Evolutionary conservation across 495 filamentous ascomycete species (phyloP), one percentile per base, ranked within the genome.

Genomic region (Penicillium ucsense): DNA sequence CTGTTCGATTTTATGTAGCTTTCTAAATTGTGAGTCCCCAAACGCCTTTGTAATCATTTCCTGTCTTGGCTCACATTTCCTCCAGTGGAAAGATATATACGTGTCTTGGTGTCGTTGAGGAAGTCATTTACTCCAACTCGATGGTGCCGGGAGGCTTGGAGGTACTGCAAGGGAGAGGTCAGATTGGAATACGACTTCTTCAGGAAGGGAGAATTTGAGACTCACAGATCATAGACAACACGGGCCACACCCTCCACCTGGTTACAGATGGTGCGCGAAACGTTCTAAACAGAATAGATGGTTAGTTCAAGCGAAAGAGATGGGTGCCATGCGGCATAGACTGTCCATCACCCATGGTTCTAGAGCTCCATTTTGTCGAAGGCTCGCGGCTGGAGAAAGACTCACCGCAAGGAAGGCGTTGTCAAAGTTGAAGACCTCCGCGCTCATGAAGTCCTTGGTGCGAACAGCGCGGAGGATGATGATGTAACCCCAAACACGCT

Each of bases 81-180:
- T 20, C 20, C 20, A 2, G 20, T 20, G 1, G 20, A 2, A 20
- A 20, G 20, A 20, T 20, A 20, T 20, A 2, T 20, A 20, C 20
- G 20, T 20, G 1, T 20, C 20, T 20, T 20, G 20, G 20, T 20
- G 20, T 20, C 20, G 20, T 20, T 20, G 1, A 20, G 20, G 20
- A 20, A 20, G 20, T 41, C 39, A 31, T 29, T 35, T 58, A 61
- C 37, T 61, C 57, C 36, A 61, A 29, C 57, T 61, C 57, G 49
- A 61, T 61, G 8, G 57, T 61, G 29, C 57, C 57, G 31, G 57
- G 57, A 11, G 57, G 57, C 55, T 61, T 61, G 31, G 40, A 47
- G 48, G 57, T 60, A 0, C 49, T 57, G 30, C 28, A 46, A 44
- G 32, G 37, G 20, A 3, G 7, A 40, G 45, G 43, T 56, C 7